Base-by-base conservation (phyloP, 192 early-diverging fungal species). In the Coemansia reversa region DNA sequence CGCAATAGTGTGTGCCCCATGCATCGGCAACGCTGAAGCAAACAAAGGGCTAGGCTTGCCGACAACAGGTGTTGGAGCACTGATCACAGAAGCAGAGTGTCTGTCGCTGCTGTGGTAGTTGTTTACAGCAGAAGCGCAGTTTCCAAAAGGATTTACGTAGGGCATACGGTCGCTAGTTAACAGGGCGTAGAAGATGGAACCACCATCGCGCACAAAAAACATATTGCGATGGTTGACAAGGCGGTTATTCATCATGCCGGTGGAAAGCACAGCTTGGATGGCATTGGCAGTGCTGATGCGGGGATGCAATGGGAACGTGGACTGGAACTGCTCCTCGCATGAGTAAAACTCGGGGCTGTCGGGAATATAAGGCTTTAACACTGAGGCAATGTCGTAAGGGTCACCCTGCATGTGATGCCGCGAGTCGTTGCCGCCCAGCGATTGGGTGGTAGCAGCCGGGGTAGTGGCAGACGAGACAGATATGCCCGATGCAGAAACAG, bases 221-320 rank as follows among this genome's bases (percentile, higher is more conserved):
- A 81, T 81, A 55, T 67, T 69, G 52, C 55, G 58, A 62, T 72
- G 66, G 66, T 81, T 81, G 1, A 54, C 58, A 1, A 81, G 55
- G n/a, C 72, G 73, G 55, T 55, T 75, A 66, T 81, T 81, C 62
- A 75, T 66, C 78, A 81, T 75, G 18, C 72, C 72, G n/a, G 69
- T 69, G 45, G 66, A 55, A 39, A 81, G 62, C 42, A 81, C 78
- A 1, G 72, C 65, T 16, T 75, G 78, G 12, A 62, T 55, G 0
- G 78, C 72, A 45, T 62, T 67, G 2, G 18, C 30, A 7, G 72
- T 53, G 22, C 58, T 53, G 18, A 72, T 72, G 55, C 78, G 78
- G 16, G 72, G 69, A 33, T 81, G 78, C 59, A 81, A 66, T 51
- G 72, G 68, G 29, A 81, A 81, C 25, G 33, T 63, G 62, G 39